Conservation (phyloP, 1,284 basidiomycete species). For the Uromyces viciae-fabae region DNA sequence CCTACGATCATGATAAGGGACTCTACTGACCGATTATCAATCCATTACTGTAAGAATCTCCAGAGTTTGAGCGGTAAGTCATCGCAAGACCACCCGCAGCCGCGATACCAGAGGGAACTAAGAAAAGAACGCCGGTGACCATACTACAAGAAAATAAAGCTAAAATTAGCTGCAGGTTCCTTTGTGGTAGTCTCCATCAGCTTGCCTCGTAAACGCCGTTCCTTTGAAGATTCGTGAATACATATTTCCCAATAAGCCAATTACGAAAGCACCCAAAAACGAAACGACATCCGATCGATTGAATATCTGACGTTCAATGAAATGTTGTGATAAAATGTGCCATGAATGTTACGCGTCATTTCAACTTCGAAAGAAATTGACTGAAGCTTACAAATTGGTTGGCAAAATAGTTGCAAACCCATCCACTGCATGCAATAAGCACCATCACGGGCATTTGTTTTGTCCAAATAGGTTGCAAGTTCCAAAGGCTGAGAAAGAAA, state of each 20-base stretch:
- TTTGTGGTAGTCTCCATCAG: conserved; percentile 53
- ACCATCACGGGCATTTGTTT: conserved; percentile 77
- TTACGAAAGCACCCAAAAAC: conserved; percentile 79
- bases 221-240: conserved; percentile 82
- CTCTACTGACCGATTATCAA: conserved; percentile 51
- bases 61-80: conserved; percentile 63
- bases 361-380: not conserved
- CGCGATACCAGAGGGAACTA: conserved; percentile 70
- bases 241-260: conserved; percentile 74
- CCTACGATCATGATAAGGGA: not conserved
- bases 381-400: conserved; percentile 45
- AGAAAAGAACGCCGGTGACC: conserved; percentile 46
- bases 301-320: conserved; percentile 63
- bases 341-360: conserved; percentile 55
- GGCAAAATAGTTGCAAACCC: conserved; percentile 59
- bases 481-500: conserved; percentile 67
- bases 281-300: conserved; percentile 77
- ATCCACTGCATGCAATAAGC: conserved; percentile 73
- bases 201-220: conserved; percentile 83
- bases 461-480: conserved; percentile 70
- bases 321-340: conserved; percentile 71
- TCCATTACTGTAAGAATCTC: conserved; percentile 57
- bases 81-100: conserved; percentile 71
- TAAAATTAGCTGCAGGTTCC: not conserved
- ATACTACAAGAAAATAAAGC: not conserved